These are phyloP conservation scores for Gentiana macrophylla DNA, from an alignment of 257 asterid genomes.

Conservation along the genomic window DNA sequence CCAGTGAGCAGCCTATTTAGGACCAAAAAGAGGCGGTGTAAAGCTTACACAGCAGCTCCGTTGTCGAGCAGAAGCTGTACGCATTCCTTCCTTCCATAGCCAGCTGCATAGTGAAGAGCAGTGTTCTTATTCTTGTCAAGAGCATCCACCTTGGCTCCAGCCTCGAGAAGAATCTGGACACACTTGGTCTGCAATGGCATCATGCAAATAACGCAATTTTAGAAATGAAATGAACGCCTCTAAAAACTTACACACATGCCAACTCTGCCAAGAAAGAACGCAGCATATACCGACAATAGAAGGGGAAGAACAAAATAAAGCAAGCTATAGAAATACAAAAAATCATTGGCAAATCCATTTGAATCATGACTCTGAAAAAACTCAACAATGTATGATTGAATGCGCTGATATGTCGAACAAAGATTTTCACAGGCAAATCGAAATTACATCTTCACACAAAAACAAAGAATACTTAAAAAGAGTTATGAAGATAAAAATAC, in stretches of 20 bases:
- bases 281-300: not conserved
- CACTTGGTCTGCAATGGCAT: constrained; percentile 56
- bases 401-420: no score
- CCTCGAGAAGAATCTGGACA: constrained; percentile 86
- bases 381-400: no score
- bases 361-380: no score
- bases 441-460: no score
- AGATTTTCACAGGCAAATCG: no score
- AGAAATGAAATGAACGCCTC: not conserved
- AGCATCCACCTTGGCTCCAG: constrained; percentile 90
- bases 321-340: no score
- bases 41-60: constrained; percentile 96
- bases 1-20: not conserved
- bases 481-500: not conserved
- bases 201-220: constrained; percentile 7
- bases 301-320: no score
- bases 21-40: not conserved
- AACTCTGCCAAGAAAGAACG: not conserved
- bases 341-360: no score
- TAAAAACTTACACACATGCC: not conserved
- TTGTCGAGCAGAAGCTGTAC: constrained; percentile 84
- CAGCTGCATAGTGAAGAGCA: constrained; percentile 98
- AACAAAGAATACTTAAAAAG: not conserved
- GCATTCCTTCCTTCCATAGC: constrained; percentile 94
- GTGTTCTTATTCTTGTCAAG: constrained; percentile 97